Evolutionary conservation across 345 rosid species (phyloP), one percentile per base, ranked within the genome.

Genomic region (Moringa oleifera): DNA sequence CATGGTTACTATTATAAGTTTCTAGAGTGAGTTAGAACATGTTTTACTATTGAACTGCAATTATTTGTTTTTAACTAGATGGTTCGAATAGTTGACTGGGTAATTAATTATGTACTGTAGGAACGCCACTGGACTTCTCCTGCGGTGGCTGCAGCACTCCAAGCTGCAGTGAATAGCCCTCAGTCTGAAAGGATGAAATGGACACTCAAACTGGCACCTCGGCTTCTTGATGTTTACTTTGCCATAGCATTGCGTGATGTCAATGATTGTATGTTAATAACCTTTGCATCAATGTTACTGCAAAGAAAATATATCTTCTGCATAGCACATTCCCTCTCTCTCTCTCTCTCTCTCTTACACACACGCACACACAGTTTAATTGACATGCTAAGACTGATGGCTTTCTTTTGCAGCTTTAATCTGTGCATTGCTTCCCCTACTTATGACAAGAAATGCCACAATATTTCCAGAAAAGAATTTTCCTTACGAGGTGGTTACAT

Each of bases 91-190:
- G 51, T 50, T 41, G 33, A 58, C 24, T 20, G n/a, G 23, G 0
- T 33, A 20, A 57, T 78, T 28, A 31, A 55, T 62, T 45, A 59
- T 68, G 57, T 71, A 10, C 65, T 77, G 78, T 86, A 93, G 97
- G 95, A 88, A 61, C 82, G 97, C 45, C 97, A 82, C 62, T 82
- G 95, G 75, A 69, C 88, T 63, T 88, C 97, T 64, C 95, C 92
- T 33, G 79, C 84, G 23, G 73, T 94, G 74, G 75, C 80, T 63
- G 78, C 95, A 55, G 80, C 87, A 16, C 53, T 94, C 49, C 97
- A 90, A 69, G 86, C 96, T 70, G 85, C 91, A 69, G 76, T 79
- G 9, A 86, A 77, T 71, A 75, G 72, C 66, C 83, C 78, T 68
- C 82, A 55, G 68, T 86, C 97, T 64, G 90, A 90, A 54, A 79